Conservation (phyloP, 495 filamentous ascomycete genomes). For the Aspergillus carlsbadensis region DNA sequence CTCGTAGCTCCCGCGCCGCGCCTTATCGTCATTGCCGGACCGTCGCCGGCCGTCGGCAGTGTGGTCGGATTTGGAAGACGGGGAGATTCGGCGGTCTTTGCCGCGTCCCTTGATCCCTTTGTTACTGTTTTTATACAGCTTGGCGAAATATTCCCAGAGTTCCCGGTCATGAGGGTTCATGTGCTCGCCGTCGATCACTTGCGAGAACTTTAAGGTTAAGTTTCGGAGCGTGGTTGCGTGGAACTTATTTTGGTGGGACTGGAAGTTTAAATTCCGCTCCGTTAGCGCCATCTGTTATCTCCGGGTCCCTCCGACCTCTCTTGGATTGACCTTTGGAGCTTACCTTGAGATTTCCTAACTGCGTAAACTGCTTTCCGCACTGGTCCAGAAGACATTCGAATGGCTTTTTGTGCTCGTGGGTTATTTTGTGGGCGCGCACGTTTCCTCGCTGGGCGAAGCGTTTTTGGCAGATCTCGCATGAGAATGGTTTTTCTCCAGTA, state of each 20-base stretch:
- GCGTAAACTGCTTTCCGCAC: slow-evolving; percentile 84
- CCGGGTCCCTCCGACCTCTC: too few relatives aligned
- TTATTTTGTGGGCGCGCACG: slow-evolving; percentile 81
- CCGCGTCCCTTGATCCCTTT: slow-evolving; percentile 94
- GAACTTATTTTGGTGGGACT: slow-evolving; percentile 96
- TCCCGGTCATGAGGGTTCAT: slow-evolving; percentile 71
- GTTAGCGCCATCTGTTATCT: background rate
- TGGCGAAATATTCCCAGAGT: slow-evolving; percentile 82
- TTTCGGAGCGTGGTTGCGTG: slow-evolving; percentile 68
- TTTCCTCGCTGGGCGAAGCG: slow-evolving; percentile 83
- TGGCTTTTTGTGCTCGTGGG: slow-evolving; percentile 73
- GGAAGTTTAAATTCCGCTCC: slow-evolving; percentile 7
- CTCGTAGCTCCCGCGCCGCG: slow-evolving; percentile 31
- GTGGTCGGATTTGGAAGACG: slow-evolving; percentile 26
- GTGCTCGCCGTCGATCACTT: slow-evolving; percentile 57
- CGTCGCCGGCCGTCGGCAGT: slow-evolving; percentile 16
- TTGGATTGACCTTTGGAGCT: slow-evolving; percentile 15
- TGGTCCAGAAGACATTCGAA: slow-evolving; percentile 78
- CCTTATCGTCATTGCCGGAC: slow-evolving; percentile 28
- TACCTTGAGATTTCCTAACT: slow-evolving; percentile 88
- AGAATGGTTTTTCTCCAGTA: slow-evolving; percentile 84
- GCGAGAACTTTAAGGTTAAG: slow-evolving; percentile 74
- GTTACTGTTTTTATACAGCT: slow-evolving; percentile 90
- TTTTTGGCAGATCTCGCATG: slow-evolving; percentile 79
- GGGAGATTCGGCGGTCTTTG: slow-evolving; percentile 63